Percentiles rank a stretch among this genome's conserved stretches.
phyloP scores from a whole-genome alignment of 768 basidiomycete species.

The Leccinum longicurvipes region DNA sequence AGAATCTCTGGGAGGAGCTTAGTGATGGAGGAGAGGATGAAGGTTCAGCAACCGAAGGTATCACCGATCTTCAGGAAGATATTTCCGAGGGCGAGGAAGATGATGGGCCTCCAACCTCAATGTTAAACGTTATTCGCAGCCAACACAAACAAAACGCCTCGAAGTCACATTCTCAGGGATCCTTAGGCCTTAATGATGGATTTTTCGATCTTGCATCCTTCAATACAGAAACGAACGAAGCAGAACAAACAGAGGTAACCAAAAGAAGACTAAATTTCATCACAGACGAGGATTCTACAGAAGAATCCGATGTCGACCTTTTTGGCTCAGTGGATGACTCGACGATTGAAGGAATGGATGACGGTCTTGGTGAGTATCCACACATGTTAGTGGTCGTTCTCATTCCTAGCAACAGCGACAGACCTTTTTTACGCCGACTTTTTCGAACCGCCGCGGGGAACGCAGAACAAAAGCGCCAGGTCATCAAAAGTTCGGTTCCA shows the following conservation, averaged over 20 bases:
- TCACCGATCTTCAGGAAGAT: slow-evolving; percentile 36
- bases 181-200: slow-evolving; percentile 72
- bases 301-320: slow-evolving; percentile 59
- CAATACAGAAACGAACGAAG: slow-evolving; percentile 79
- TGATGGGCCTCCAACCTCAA: slow-evolving; percentile 19
- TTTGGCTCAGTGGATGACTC: slow-evolving; percentile 57
- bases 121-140: slow-evolving; percentile 24
- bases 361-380: slow-evolving; percentile 37
- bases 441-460: slow-evolving; percentile 59
- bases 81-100: slow-evolving; percentile 38
- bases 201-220: slow-evolving; percentile 90
- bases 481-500: slow-evolving; percentile 67
- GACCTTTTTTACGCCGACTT: slow-evolving; percentile 75
- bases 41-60: slow-evolving; percentile 26
- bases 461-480: slow-evolving; percentile 14
- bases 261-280: slow-evolving; percentile 56
- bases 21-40: slow-evolving; percentile 21
- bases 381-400: background rate
- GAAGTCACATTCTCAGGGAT: slow-evolving; percentile 23
- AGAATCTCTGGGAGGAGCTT: slow-evolving; percentile 27
- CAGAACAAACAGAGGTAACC: slow-evolving; percentile 62
- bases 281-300: slow-evolving; percentile 48
- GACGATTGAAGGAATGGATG: slow-evolving; percentile 41
- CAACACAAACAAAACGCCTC: slow-evolving; percentile 24
- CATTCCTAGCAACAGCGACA: slow-evolving; percentile 25